Evolutionary conservation across 345 rosid species (phyloP).

Genomic region (Eutrema yunnanense): DNA sequence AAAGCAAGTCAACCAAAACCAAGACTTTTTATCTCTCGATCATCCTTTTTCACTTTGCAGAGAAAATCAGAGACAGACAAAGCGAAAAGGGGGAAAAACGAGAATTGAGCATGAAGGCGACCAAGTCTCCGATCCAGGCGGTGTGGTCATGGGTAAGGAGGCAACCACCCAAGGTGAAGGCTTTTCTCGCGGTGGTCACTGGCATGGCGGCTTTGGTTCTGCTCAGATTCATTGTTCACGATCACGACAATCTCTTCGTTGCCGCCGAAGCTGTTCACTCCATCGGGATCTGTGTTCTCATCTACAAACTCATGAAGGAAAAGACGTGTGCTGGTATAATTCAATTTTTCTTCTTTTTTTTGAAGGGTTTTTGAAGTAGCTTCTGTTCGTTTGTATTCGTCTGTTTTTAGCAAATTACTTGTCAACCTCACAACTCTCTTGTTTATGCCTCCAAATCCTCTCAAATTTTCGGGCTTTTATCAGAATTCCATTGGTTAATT

Average conservation of each 20-base stretch:
- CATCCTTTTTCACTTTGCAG: neutral
- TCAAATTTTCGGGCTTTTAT: neutral
- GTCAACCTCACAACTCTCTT: neutral
- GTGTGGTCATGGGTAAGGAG: constrained; percentile 82
- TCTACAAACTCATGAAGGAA: constrained; percentile 93
- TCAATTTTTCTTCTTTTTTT: neutral
- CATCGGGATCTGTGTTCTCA: constrained; percentile 86
- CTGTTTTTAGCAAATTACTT: neutral
- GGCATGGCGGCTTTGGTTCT: constrained; percentile 87
- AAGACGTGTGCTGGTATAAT: constrained; percentile 87
- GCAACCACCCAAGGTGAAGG: constrained; percentile 98
- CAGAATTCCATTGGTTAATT: neutral
- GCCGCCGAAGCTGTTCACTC: constrained; percentile 99
- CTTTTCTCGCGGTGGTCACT: constrained; percentile 81
- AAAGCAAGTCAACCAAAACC: neutral
- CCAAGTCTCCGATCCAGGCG: constrained; percentile 60
- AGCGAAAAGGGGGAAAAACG: neutral
- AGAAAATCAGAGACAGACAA: constrained; percentile 16
- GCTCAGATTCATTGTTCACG: constrained; percentile 90
- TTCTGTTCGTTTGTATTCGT: neutral
- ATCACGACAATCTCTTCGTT: constrained; percentile 96
- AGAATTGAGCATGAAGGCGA: constrained; percentile 46
- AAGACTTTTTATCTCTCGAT: neutral
- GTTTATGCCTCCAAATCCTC: neutral
- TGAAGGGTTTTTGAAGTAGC: neutral